These are phyloP conservation scores for Auriculariales sp. DNA, from an alignment of 768 basidiomycete genomes.

Conservation along the genomic window DNA sequence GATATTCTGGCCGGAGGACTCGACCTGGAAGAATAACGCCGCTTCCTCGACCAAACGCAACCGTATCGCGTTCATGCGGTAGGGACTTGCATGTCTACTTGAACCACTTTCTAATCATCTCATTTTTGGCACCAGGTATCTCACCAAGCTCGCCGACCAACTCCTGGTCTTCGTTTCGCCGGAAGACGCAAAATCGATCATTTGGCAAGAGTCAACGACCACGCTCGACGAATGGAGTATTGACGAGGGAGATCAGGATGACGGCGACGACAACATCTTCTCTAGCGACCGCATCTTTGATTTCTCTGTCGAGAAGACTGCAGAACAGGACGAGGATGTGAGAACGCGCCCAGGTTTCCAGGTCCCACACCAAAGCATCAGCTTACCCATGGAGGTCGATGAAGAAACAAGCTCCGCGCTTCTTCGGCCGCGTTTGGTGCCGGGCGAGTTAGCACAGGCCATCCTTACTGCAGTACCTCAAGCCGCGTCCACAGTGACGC, in stretches of 20 bases:
- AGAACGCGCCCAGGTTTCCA: conserved; percentile 27
- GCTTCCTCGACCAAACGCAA: conserved; percentile 31
- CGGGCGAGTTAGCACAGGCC: conserved; percentile 26
- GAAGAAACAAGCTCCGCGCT: neutral
- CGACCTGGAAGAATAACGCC: conserved; percentile 41
- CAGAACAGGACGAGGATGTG: conserved; percentile 40
- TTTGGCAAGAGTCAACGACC: conserved; percentile 21
- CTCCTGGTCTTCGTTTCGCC: conserved; percentile 34
- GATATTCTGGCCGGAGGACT: conserved; percentile 48
- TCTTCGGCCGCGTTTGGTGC: conserved; percentile 18
- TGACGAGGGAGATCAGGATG: conserved; percentile 12
- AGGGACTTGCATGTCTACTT: conserved; percentile 6
- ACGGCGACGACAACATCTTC: conserved; percentile 22
- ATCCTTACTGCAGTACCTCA: conserved; percentile 21
- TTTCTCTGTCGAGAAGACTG: conserved; percentile 39
- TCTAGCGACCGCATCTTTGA: conserved; percentile 31
- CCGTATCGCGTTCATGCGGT: conserved; percentile 50
- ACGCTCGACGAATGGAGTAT: conserved; percentile 12
- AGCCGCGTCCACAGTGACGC: neutral
- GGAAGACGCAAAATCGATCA: conserved; percentile 27
- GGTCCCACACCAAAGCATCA: conserved; percentile 15
- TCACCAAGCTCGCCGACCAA: conserved; percentile 46
- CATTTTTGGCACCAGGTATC: conserved; percentile 26
- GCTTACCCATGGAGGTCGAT: neutral
- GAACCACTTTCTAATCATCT: neutral